Conservation (phyloP, 805 yeast genomes). For the Schwanniomyces pseudopolymorphus region DNA sequence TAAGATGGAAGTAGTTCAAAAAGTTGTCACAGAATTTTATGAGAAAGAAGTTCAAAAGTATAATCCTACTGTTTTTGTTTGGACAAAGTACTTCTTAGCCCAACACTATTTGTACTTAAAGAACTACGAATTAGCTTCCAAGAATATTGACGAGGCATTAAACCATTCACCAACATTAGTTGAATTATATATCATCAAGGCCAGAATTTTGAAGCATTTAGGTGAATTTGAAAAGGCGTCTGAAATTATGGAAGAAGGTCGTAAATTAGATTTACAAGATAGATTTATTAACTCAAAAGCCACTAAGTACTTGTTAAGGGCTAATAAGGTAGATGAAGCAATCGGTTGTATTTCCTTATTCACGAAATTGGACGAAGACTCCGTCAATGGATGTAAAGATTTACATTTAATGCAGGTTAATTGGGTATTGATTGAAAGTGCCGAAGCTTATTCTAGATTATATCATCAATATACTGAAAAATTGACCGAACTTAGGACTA, state of each 20-base stretch:
- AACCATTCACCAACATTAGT: constrained; percentile 79
- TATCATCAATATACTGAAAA: constrained; percentile 32
- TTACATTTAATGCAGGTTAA: constrained; percentile 86
- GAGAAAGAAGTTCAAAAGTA: constrained; percentile 22
- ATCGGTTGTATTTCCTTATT: constrained; percentile 71
- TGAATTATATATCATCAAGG: constrained; percentile 78
- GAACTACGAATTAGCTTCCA: constrained; percentile 53
- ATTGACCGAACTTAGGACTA: constrained; percentile 10
- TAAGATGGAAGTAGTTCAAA: constrained; percentile 46
- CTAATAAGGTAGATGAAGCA: constrained; percentile 72
- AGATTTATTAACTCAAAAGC: constrained; percentile 88
- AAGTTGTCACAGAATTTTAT: constrained; percentile 53
- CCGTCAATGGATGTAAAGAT: constrained; percentile 82
- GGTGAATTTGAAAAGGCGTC: constrained; percentile 67
- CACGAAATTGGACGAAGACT: constrained; percentile 75
- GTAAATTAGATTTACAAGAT: constrained; percentile 81
- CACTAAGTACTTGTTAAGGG: constrained; percentile 78
- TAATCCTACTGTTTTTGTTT: constrained; percentile 50
- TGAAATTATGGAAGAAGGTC: constrained; percentile 63
- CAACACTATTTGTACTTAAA: constrained; percentile 68
- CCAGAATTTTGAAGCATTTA: constrained; percentile 71
- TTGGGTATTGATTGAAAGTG: constrained; percentile 85
- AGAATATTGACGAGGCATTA: constrained; percentile 60
- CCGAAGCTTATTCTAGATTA: constrained; percentile 72
- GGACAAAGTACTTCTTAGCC: constrained; percentile 78